Percentiles rank a stretch among this genome's conserved stretches.
Conservation (phyloP, 1,139 yeast genomes). For the Scheffersomyces stambukii region DNA sequence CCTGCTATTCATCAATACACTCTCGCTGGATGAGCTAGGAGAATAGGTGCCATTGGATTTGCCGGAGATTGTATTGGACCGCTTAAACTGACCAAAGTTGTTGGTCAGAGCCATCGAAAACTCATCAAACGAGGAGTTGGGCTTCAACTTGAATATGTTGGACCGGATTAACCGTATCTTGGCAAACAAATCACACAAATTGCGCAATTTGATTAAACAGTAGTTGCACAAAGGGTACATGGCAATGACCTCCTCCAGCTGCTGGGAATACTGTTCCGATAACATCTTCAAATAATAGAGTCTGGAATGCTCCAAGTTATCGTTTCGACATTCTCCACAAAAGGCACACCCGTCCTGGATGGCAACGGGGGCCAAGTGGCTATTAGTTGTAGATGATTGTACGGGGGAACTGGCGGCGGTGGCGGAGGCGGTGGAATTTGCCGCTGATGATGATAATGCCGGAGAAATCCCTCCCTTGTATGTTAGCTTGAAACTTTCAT, state of each 20-base stretch:
- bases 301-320: slow-evolving; percentile 71
- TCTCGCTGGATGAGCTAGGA: slow-evolving; percentile 5
- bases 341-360: slow-evolving; percentile 69
- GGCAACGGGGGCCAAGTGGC: slow-evolving; percentile 57
- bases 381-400: not conserved
- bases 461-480: slow-evolving; percentile 13
- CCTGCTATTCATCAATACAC: slow-evolving; percentile 10
- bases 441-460: slow-evolving; percentile 1
- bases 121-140: slow-evolving; percentile 20
- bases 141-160: slow-evolving; percentile 39
- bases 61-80: slow-evolving; percentile 4
- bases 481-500: slow-evolving; percentile 56
- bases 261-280: slow-evolving; percentile 15
- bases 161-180: slow-evolving; percentile 62
- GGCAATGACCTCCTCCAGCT: slow-evolving; percentile 24
- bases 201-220: slow-evolving; percentile 75
- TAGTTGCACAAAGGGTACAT: slow-evolving; percentile 77
- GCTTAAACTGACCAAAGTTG: slow-evolving; percentile 8
- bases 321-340: slow-evolving; percentile 74
- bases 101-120: slow-evolving; percentile 1
- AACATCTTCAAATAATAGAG: slow-evolving; percentile 59
- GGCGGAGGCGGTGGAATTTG: not conserved
- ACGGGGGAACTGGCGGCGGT: not conserved
- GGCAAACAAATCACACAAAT: slow-evolving; percentile 75
- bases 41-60: not conserved